Evolutionary conservation across 345 rosid genomes (phyloP).

Genomic region (Syzygium oleosum): DNA sequence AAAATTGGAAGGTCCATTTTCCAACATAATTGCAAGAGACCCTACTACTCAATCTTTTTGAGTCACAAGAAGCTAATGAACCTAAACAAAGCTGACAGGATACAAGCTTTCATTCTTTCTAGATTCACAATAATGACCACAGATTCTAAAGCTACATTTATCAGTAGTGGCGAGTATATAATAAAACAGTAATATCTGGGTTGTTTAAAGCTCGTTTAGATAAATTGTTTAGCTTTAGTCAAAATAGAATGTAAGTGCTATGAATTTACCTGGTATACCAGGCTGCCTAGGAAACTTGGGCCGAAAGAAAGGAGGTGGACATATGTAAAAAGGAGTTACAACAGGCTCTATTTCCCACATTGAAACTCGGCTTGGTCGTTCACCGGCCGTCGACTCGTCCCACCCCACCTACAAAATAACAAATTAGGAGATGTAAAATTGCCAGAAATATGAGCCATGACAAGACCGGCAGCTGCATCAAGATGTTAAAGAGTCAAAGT

Average conservation of each 20-base stretch:
- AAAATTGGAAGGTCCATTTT: background rate
- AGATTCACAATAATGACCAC: background rate
- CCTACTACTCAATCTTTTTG: background rate
- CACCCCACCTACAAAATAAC: conserved; percentile 70
- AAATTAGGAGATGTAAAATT: background rate
- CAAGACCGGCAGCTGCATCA: background rate
- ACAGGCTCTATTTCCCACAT: conserved; percentile 97
- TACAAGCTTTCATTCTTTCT: background rate
- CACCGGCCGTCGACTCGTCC: conserved; percentile 97
- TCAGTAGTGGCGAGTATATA: background rate
- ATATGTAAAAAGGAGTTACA: conserved; percentile 85
- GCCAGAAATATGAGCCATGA: background rate
- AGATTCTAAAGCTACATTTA: background rate
- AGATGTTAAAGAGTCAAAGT: background rate
- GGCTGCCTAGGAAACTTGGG: conserved; percentile 83
- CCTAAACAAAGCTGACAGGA: background rate
- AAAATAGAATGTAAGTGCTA: background rate
- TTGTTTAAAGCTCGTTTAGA: background rate
- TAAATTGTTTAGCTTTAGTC: background rate
- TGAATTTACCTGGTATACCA: conserved; percentile 67
- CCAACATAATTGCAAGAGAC: background rate
- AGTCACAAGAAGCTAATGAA: background rate
- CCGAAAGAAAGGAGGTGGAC: conserved; percentile 96
- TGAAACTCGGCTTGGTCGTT: conserved; percentile 80
- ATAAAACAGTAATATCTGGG: background rate